phyloP scores from a whole-genome alignment of 352 stramenopile genomes.

The Thalassiosira hispida region DNA sequence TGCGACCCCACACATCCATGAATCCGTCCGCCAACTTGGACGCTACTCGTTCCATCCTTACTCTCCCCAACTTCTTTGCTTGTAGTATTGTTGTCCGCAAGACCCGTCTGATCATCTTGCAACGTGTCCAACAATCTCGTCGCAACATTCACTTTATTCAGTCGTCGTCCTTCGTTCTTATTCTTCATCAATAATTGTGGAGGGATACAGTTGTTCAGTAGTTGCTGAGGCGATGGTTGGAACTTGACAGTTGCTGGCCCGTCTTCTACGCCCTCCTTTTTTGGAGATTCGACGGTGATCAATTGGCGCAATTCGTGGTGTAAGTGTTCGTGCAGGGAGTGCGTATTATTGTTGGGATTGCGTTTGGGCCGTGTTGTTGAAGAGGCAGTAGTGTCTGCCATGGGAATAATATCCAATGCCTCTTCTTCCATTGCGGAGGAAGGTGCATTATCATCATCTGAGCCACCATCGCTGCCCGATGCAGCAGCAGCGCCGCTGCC shows the following conservation, averaged over 20 bases:
- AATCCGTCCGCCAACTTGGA: constrained; percentile 21
- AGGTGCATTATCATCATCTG: too few species aligned
- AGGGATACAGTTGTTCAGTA: constrained; percentile 22
- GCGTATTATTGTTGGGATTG: background rate
- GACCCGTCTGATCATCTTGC: constrained; percentile 27
- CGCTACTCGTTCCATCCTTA: background rate
- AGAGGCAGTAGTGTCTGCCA: too few species aligned
- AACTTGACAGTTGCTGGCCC: background rate
- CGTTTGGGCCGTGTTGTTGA: too few species aligned
- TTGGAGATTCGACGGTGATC: constrained; percentile 8
- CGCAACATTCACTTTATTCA: constrained; percentile 38
- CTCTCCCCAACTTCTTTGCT: background rate
- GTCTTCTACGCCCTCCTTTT: too few species aligned
- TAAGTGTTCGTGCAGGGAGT: constrained; percentile 38
- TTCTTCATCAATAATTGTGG: constrained; percentile 26
- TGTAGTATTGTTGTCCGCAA: background rate
- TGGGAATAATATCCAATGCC: too few species aligned
- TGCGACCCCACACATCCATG: constrained; percentile 61
- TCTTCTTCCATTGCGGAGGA: too few species aligned
- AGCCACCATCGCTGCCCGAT: too few species aligned
- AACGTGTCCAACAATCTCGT: constrained; percentile 40
- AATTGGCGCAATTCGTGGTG: constrained; percentile 37
- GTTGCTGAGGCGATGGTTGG: background rate
- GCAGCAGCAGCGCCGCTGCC: too few species aligned
- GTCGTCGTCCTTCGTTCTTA: constrained; percentile 37